phyloP scores from a whole-genome alignment of 345 rosid species.

The Laguncularia racemosa region DNA sequence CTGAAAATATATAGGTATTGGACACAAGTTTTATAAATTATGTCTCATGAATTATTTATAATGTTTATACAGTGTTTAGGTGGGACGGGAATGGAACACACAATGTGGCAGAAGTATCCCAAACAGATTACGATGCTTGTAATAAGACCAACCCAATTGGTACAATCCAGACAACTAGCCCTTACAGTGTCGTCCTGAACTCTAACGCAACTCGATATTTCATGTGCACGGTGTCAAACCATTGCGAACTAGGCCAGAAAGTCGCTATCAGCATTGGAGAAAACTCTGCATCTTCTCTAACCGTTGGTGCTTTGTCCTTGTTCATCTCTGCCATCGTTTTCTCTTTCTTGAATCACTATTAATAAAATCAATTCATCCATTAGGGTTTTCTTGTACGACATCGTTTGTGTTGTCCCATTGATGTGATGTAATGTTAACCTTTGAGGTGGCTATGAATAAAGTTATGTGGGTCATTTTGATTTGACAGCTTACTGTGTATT shows the following conservation, averaged over 20 bases:
- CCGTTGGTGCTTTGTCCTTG: neutral
- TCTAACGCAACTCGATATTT: neutral
- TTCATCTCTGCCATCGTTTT: neutral
- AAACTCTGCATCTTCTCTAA: conserved; percentile 11
- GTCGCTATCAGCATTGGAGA: conserved; percentile 11
- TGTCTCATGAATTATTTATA: neutral
- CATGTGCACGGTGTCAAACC: conserved; percentile 19
- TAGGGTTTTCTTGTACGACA: too few relatives aligned
- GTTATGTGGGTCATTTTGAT: too few relatives aligned
- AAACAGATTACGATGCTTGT: conserved; percentile 19
- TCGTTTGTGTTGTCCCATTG: too few relatives aligned
- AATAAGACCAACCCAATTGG: conserved; percentile 6
- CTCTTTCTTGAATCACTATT: conserved; percentile 3
- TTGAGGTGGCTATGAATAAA: too few relatives aligned
- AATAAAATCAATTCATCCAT: too few relatives aligned
- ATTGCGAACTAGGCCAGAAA: conserved; percentile 24
- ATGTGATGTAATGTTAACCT: too few relatives aligned
- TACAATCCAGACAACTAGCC: neutral
- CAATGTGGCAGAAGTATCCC: conserved; percentile 12
- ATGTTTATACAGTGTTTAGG: conserved; percentile 16
- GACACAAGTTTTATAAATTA: neutral
- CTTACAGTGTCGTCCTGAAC: conserved; percentile 2
- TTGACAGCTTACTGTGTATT: too few relatives aligned
- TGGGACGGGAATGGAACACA: conserved; percentile 26
- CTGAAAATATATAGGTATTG: neutral